Evolutionary conservation across 2,329 filamentous ascomycete genomes (phyloP), one percentile per base, ranked within the genome.

Genomic region (Aspergillus latus): DNA sequence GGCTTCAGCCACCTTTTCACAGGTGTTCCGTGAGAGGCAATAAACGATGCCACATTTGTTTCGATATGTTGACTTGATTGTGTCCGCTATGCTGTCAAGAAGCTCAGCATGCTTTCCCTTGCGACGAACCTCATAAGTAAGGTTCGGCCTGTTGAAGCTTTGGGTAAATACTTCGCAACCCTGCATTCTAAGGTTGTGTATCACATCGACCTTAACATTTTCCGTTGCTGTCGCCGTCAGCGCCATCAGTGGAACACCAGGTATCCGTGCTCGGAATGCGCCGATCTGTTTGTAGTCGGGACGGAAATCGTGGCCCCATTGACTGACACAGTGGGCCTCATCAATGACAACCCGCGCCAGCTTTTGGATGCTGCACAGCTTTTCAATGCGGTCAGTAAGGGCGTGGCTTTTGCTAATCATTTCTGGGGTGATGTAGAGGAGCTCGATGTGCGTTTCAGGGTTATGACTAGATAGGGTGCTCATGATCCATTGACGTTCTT

Each of bases 251-350:
- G 94, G 94, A 2, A 97, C 89, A 1, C 84, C 83, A 0, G 87
- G 86, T 64, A 93, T 93, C 51, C 83, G 84, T 40, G 78, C 72
- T 48, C 93, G 84, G 43, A 97, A 78, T 57, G 86, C 82, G 29
- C 92, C 91, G 3, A 99, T 79, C 30, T 84, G 83, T 73, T 96
- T 96, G 78, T 99, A 99, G 70, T 97, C 93, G 0, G 92, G 93
- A 45, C 95, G 86, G 70, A 99, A 99, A 72, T 99, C 94, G 65
- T 99, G 94, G 0, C 94, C 94, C 94, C 94, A 99, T 78, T 99
- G 92, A 72, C 94, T 97, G 29, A 99, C 93, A 72, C 94, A 99
- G 72, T 99, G 94, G n/a, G 94, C 94, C 76, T 99, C 95, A 64
- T 99, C 94, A 60, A 99, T 96, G 52, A 99, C 94, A 48, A 99